Evolutionary conservation across 1,139 yeast genomes (phyloP), one percentile per base, ranked within the genome.

Genomic region (Yarrowia galli): DNA sequence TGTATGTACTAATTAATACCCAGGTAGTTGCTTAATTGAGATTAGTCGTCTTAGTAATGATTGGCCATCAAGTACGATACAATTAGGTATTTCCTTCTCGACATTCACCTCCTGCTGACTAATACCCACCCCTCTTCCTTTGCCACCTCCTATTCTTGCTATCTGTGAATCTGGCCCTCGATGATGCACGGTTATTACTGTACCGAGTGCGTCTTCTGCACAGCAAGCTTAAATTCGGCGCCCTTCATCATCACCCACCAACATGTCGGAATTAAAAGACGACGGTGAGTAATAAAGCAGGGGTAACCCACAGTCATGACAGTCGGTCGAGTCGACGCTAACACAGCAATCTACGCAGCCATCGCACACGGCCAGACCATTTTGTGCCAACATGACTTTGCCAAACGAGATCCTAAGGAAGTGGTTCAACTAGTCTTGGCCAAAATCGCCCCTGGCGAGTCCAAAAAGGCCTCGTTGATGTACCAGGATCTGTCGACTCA

Each of bases 401-500:
- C 45, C 36, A 61, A 61, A 28, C 66, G 56, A 16, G 56, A 61
- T n/a, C 43, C 46, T 25, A 69, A 13, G 71, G 69, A 65, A 61
- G 66, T 53, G 69, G 70, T 54, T 67, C 67, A 36, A 43, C 63
- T 45, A 65, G 72, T 43, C 40, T 71, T 46, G 51, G 69, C 65
- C 63, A 70, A 40, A 69, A 68, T 58, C 71, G 67, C 43, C 67
- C 69, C 65, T 18, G 53, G 48, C n/a, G 51, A 65, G 28, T 32
- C 53, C 28, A 65, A 56, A 10, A 42, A 51, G 67, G 49, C 67
- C 15, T 64, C 60, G 8, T 25, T 64, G 18, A 51, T 76, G 46
- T 78, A 79, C 68, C 78, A 77, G 63, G 73, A 74, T 53, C 71
- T 75, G 65, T 73, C 75, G 22, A 76, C 77, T 23, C 81, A 79